Evolutionary conservation across 805 yeast species (phyloP).

Genomic region (Kockiozyma suomiensis): DNA sequence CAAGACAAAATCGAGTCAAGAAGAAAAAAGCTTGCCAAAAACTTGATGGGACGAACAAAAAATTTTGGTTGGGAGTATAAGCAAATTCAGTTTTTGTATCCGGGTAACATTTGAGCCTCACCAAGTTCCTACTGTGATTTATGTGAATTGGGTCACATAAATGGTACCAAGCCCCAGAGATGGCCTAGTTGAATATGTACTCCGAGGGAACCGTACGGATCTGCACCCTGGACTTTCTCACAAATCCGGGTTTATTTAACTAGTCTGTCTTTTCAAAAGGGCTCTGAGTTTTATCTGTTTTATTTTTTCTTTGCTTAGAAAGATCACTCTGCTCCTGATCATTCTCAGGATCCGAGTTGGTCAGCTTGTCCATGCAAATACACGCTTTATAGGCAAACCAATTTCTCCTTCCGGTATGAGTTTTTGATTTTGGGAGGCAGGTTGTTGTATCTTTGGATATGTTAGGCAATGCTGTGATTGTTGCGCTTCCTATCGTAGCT

Average conservation of each 20-base stretch:
- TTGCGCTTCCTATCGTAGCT: background rate
- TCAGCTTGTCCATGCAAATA: constrained; percentile 2
- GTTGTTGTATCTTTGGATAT: too few relatives aligned
- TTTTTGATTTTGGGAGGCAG: too few relatives aligned
- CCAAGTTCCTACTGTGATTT: background rate
- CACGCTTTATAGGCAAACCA: background rate
- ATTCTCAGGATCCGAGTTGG: background rate
- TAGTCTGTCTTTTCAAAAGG: too few relatives aligned
- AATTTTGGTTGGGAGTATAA: constrained; percentile 14
- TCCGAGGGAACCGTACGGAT: background rate
- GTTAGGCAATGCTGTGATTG: too few relatives aligned
- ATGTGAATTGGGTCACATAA: background rate
- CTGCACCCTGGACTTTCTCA: background rate
- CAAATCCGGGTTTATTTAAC: too few relatives aligned
- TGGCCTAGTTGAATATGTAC: background rate
- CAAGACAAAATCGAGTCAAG: background rate
- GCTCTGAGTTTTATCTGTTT: too few relatives aligned
- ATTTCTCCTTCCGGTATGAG: background rate
- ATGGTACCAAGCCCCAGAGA: background rate
- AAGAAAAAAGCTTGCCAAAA: background rate
- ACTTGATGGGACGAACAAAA: background rate
- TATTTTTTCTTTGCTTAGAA: too few relatives aligned
- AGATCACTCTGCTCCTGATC: background rate
- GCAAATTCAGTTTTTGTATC: background rate
- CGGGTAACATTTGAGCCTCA: constrained; percentile 5